Percentiles rank a stretch among this genome's conserved stretches.
These are phyloP conservation scores for Plasmodium vivax DNA, from an alignment of 169 alveolate species.

Conservation along the genomic window DNA sequence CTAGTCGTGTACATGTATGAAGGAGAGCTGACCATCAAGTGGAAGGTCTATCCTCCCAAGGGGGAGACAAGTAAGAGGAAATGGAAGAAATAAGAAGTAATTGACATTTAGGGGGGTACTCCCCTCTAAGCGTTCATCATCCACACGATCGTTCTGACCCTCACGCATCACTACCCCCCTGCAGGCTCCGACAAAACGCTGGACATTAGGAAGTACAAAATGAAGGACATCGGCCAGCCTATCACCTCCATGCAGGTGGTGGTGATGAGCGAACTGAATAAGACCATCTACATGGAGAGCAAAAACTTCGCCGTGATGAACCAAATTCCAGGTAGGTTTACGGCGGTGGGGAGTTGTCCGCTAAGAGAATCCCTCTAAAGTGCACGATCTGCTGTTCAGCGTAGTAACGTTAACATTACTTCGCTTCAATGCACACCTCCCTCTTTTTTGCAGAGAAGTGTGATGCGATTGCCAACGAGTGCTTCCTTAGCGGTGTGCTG, in stretches of 20 bases:
- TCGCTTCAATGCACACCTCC: not conserved
- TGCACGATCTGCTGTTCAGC: not conserved
- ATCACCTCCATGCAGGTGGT: not conserved
- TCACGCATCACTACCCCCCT: not conserved
- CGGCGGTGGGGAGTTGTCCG: not conserved
- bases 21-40: not conserved
- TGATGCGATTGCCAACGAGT: not conserved
- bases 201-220: not conserved
- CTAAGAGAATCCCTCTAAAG: not conserved
- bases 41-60: not conserved
- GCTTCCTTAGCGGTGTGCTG: not conserved
- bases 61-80: not conserved
- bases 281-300: not conserved
- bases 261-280: not conserved
- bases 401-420: not conserved
- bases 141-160: not conserved
- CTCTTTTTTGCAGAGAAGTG: not conserved
- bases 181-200: not conserved
- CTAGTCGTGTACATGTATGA: not conserved
- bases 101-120: not conserved
- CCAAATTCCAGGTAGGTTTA: not conserved
- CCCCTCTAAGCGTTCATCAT: not conserved
- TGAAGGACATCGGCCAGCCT: not conserved
- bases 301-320: not conserved
- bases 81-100: not conserved